Evolutionary conservation across 306 rosid species (phyloP), one percentile per base, ranked within the genome.

Genomic region (Oemleria cerasiformis): DNA sequence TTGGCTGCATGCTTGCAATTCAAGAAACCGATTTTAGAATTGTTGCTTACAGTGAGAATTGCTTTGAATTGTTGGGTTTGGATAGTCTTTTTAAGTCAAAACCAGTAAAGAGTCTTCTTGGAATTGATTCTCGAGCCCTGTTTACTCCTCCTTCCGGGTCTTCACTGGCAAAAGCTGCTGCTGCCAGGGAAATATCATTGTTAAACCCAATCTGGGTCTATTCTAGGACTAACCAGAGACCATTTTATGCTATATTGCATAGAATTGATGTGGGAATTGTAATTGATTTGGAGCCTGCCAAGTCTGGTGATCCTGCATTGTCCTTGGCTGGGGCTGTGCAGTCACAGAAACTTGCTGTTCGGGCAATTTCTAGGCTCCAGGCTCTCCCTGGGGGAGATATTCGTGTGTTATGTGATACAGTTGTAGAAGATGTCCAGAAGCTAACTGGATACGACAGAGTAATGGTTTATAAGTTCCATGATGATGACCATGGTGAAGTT

Each of bases 401-500:
- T 65, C 85, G 86, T 12, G 65, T 77, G 11, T 56, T 92, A 68
- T 92, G 91, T 59, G 98, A 92, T 49, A 77, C 80, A 0, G 91
- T 92, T 57, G 92, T 88, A 63, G 95, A 90, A 49, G 87, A 85
- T 69, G 91, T 92, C 51, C 92, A 85, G 60, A 86, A 88, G 80
- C 90, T 90, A 36, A 90, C 98, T 3, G 95, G 96, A 17, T 92
- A 90, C 76, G 96, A 90, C 12, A 85, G 98, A 73, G 96, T 90
- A 51, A 90, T 92, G 96, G 90, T 88, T n/a, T 92, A 90, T 57
- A 90, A 75, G 82, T 90, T 92, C 70, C 96, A 88, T 54, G 92
- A 90, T 6, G 98, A 90, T 77, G 96, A 88, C 60, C 98, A 92
- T 59, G 98, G 98, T 43, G 96, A 92, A 75, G 91, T 92, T 67